Base-by-base conservation (phyloP, 2,329 filamentous ascomycete genomes). In the Trichoderma aggressivum region DNA sequence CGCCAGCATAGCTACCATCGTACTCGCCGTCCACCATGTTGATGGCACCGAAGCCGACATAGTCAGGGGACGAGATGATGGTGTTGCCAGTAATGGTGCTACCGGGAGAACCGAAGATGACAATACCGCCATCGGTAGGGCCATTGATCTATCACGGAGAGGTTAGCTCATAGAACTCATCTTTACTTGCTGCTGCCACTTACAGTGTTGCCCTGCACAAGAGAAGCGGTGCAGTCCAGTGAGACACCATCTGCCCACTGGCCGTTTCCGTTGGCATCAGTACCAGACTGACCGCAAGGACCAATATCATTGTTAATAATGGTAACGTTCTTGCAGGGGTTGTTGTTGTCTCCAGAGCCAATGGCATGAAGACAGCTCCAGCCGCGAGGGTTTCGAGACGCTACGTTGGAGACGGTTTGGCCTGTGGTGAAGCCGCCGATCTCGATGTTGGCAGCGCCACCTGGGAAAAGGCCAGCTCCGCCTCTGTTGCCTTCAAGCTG, bases 311-410 rank as follows among this genome's bases (percentile, higher is more conserved):
- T 77, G 62, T 76, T 73, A 5, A 71, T 73, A 16, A 77, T 71
- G 5, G 66, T 75, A 28, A 73, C 76, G 21, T 75, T 71, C 53
- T 67, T 71, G 62, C 76, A 77, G 16, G 76, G 76, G 30, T 70
- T 74, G 28, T 47, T 61, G n/a, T 72, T 71, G 24, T 73, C 60
- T 8, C 76, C 76, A 24, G 72, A 74, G n/a, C 75, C 75, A 63
- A 77, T 77, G 26, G 74, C 63, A 39, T 77, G 76, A 30, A 77
- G 67, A 59, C 76, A 77, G 64, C 76, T 77, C 76, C 76, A 77
- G 30, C 75, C 75, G 7, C 76, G 72, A 10, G 76, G 74, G 66
- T 77, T 74, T 50, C 66, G 71, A 14, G 74, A 74, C 11, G 73
- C 72, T 5, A 72, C 72, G 50, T 77, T 71, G 43, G 68, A 70